Base-by-base conservation (phyloP, 192 early-diverging fungal genomes). In the Entomortierella beljakovae region DNA sequence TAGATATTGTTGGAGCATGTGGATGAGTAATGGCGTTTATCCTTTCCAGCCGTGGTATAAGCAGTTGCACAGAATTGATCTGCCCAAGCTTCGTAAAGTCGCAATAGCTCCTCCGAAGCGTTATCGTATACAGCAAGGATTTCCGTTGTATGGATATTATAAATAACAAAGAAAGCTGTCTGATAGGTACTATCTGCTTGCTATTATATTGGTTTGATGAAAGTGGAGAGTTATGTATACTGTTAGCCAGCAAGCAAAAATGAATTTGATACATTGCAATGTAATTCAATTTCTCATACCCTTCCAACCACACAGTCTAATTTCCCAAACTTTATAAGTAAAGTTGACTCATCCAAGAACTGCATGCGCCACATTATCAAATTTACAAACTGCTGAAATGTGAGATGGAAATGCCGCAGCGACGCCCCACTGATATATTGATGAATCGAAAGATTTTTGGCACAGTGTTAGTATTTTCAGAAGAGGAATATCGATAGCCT, bases 281-380 rank as follows among this genome's bases (percentile, higher is more conserved):
- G 37, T 28, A 46, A 43, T 7, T 20, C n/a, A 46, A 7, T 42
- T 55, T 22, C 33, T 57, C 77, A 60, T 82, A 88, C 88, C 55
- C 83, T 59, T 11, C 86, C 82, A n/a, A 80, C 52, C 16, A 87
- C 73, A 70, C 84, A 80, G 33, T 87, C 85, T n/a, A 85, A 38
- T 43, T 71, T 82, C 25, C 89, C 90, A 69, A 92, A 90, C 70
- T 94, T 94, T 70, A 94, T 88, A 23, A 94, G 61, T 16, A 94
- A 61, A 16, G 82, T 73, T 1, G 73, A 65, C 25, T 83, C 82
- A 53, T 89, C 84, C 22, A 94, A 58, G 51, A 93, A 90, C 68
- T 92, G 90, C 79, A 90, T 87, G 56, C 88, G 77, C 89, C 90
- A 93, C 82, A 93, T 90, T 7, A 85, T 81, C 34, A 94, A 77